These are phyloP conservation scores for Pleurotus giganteus DNA, from an alignment of 768 basidiomycete species.

Conservation along the genomic window DNA sequence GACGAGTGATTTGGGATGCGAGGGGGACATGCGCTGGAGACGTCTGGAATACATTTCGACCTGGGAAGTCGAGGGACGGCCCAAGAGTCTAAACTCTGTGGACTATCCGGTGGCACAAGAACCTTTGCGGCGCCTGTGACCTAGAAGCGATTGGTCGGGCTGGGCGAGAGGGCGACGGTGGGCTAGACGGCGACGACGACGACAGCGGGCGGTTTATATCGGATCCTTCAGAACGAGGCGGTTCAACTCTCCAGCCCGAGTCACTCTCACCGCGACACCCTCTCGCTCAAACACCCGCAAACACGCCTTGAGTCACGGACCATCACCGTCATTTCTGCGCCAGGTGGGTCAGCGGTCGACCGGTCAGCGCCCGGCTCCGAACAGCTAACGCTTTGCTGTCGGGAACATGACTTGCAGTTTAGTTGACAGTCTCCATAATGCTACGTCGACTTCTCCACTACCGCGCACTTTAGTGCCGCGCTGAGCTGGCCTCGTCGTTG, in stretches of 20 bases:
- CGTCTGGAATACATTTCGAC: slow-evolving; percentile 38
- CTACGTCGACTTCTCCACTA: slow-evolving; percentile 1
- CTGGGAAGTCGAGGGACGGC: slow-evolving; percentile 30
- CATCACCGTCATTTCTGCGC: neutral
- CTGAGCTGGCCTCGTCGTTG: slow-evolving; percentile 1
- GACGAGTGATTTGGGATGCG: slow-evolving; percentile 18
- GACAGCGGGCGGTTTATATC: slow-evolving; percentile 2
- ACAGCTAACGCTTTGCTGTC: neutral
- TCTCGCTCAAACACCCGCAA: neutral
- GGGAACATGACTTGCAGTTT: neutral
- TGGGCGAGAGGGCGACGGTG: neutral
- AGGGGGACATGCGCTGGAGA: slow-evolving; percentile 23
- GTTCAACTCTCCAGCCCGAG: slow-evolving; percentile 1
- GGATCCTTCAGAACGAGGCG: slow-evolving; percentile 6
- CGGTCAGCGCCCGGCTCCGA: neutral
- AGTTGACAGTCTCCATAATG: slow-evolving; percentile 6
- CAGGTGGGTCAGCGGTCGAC: neutral
- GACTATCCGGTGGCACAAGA: slow-evolving; percentile 4
- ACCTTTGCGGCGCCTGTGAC: slow-evolving; percentile 1
- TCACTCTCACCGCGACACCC: neutral
- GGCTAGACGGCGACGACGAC: neutral
- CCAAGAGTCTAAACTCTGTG: slow-evolving; percentile 26
- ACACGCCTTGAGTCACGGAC: slow-evolving; percentile 2
- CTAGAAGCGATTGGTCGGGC: neutral
- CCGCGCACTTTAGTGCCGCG: neutral